Conservation (phyloP, 768 basidiomycete genomes). For the Suillus americanus region DNA sequence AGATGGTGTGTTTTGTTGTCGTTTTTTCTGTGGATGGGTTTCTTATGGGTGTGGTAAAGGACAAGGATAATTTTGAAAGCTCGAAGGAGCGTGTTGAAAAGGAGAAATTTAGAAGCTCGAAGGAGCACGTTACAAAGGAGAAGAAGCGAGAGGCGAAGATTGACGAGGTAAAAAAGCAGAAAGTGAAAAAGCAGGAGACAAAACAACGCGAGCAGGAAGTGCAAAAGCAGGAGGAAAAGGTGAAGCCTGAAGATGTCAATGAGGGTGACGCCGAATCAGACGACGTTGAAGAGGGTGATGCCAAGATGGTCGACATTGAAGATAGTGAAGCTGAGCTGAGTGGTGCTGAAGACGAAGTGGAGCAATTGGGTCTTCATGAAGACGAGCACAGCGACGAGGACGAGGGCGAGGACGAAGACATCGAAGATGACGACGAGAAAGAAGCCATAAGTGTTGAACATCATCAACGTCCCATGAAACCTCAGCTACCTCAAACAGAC, state of each 20-base stretch:
- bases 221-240: slow-evolving; percentile 35
- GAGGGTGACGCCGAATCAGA: slow-evolving; percentile 31
- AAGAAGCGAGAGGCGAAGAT: slow-evolving; percentile 51
- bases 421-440: slow-evolving; percentile 26
- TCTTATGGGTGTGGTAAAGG: not conserved
- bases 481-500: slow-evolving; percentile 79
- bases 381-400: slow-evolving; percentile 38
- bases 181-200: slow-evolving; percentile 19
- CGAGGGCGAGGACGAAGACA: slow-evolving; percentile 35
- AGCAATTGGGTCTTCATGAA: slow-evolving; percentile 45
- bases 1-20: slow-evolving; percentile 43
- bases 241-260: slow-evolving; percentile 29
- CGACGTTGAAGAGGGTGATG: slow-evolving; percentile 20
- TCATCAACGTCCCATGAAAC: slow-evolving; percentile 50
- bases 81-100: slow-evolving; percentile 46
- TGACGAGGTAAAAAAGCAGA: slow-evolving; percentile 45
- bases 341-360: slow-evolving; percentile 40
- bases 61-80: not conserved
- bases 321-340: slow-evolving; percentile 22
- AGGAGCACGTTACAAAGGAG: slow-evolving; percentile 57
- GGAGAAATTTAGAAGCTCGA: slow-evolving; percentile 44
- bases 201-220: slow-evolving; percentile 35
- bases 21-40: not conserved
- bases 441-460: slow-evolving; percentile 25
- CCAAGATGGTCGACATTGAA: slow-evolving; percentile 25